Conservation (phyloP, 805 yeast species). For the Candida ulmi region DNA sequence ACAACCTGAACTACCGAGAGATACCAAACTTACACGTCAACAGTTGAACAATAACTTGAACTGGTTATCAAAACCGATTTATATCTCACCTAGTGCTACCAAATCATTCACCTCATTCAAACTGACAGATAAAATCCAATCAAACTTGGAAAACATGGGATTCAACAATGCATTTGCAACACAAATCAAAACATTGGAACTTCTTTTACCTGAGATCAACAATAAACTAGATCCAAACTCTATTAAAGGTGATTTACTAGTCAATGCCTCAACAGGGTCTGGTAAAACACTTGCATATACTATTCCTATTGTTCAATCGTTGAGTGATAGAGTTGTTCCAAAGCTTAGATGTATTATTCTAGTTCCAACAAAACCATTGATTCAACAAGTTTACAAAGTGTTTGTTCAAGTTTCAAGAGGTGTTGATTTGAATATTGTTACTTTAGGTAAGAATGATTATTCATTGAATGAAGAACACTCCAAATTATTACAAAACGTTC, state of each 20-base stretch:
- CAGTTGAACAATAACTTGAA: conserved; percentile 35
- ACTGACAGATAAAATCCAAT: conserved; percentile 35
- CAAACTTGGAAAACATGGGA: conserved; percentile 42
- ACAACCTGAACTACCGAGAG: conserved; percentile 68
- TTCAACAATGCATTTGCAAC: conserved; percentile 67
- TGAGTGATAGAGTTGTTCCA: conserved; percentile 62
- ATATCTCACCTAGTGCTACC: conserved; percentile 41
- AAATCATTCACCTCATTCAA: conserved; percentile 44
- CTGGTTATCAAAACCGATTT: conserved; percentile 67
- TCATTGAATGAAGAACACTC: conserved; percentile 57
- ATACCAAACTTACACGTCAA: conserved; percentile 32
- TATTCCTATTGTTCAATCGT: conserved; percentile 72
- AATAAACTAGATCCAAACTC: conserved; percentile 19
- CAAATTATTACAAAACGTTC: conserved; percentile 40
- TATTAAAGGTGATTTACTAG: conserved; percentile 65
- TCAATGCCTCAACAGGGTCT: conserved; percentile 93
- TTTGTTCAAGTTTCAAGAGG: conserved; percentile 58
- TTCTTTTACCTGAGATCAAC: conserved; percentile 38
- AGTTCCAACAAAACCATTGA: conserved; percentile 87
- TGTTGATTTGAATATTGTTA: conserved; percentile 56
- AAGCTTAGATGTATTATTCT: conserved; percentile 68
- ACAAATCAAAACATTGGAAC: conserved; percentile 62
- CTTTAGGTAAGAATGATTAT: conserved; percentile 47
- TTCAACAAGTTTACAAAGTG: conserved; percentile 73
- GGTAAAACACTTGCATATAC: conserved; percentile 91